Base-by-base conservation (phyloP, 1,284 basidiomycete genomes). In the Cerioporus squamosus region DNA sequence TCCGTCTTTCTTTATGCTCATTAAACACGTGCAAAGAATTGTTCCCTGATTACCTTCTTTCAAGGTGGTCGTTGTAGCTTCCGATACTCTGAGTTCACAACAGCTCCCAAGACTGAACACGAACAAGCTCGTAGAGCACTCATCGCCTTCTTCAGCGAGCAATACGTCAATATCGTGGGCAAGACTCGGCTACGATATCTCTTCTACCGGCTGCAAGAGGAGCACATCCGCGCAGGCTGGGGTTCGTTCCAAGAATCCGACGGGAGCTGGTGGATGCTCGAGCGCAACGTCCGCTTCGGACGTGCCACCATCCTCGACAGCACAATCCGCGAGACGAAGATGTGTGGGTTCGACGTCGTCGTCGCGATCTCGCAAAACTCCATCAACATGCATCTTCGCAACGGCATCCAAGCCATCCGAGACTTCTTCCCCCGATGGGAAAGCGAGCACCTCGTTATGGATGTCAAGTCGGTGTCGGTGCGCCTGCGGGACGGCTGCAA, bases 271-370 rank as follows among this genome's bases (percentile, higher is more conserved):
- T 56, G 57, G 58, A 47, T 52, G 24, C 51, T 61, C 46, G 64
- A 61, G 23, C 36, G 26, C 29, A 53, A 48, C 15, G 53, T 51
- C 10, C 49, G 52, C 6, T 54, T 48, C 24, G 44, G 57, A 10
- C 42, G 57, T 10, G 59, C 52, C 4, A 44, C 20, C 24, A 67
- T 64, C 53, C 61, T 63, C 18, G 66, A 71, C 24, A 24, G 23
- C 45, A 64, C 65, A 12, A 63, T 67, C 24, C 65, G 65, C 56
- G 60, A 61, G 44, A 66, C 65, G 44, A 60, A 66, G 54, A 67
- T 69, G 62, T 51, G 53, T 49, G 68, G 68, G 51, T 74, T 71
- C 64, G 74, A 76, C 60, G 62, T 70, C 44, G 61, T 74, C 64
- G 61, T 62, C 22, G 71, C 72, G 2, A 60, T 76, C 51, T 72